phyloP scores from a whole-genome alignment of 495 filamentous ascomycete genomes.

The Lepraria neglecta region DNA sequence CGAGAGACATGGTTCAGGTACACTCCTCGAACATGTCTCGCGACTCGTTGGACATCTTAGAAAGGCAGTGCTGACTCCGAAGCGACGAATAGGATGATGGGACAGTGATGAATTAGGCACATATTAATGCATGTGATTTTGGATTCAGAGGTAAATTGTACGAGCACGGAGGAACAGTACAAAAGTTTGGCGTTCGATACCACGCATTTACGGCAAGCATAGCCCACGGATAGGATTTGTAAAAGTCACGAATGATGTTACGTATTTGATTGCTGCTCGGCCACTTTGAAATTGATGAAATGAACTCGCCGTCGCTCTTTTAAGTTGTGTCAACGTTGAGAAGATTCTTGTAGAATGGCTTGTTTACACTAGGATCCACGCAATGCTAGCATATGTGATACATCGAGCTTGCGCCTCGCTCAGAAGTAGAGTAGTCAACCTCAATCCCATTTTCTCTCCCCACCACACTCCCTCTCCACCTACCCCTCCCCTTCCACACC shows the following conservation, averaged over 20 bases:
- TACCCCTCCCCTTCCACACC: not conserved
- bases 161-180: not conserved
- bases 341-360: not conserved
- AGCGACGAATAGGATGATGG: slow-evolving; percentile 18
- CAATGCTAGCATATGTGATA: slow-evolving; percentile 10
- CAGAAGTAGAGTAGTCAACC: slow-evolving; percentile 12
- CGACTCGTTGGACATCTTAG: too few relatives aligned
- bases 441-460: not conserved
- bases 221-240: not conserved
- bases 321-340: too few relatives aligned
- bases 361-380: not conserved
- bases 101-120: not conserved
- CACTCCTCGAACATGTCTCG: too few relatives aligned
- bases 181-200: not conserved
- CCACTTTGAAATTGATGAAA: too few relatives aligned
- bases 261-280: too few relatives aligned
- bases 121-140: not conserved
- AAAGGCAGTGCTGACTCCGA: too few relatives aligned
- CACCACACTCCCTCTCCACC: not conserved
- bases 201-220: not conserved
- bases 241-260: not conserved
- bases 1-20: too few relatives aligned
- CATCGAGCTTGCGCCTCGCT: slow-evolving; percentile 2
- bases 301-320: too few relatives aligned
- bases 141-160: not conserved